Conservation (phyloP, 257 asterid species). For the Solanum etuberosum region DNA sequence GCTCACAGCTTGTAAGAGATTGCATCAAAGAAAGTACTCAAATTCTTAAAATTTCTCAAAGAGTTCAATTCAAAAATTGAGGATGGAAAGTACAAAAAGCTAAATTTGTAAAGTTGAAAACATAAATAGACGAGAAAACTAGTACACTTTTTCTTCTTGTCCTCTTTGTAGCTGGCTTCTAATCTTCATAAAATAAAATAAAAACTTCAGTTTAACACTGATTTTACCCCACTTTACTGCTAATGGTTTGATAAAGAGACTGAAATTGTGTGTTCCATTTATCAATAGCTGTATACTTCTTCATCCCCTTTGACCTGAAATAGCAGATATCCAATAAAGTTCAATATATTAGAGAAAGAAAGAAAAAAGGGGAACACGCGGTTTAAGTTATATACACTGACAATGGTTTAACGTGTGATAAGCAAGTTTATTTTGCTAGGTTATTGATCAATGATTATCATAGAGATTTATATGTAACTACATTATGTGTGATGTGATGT, state of each 20-base stretch:
- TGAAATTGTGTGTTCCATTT: slow-evolving; percentile 92
- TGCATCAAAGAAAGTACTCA: background rate
- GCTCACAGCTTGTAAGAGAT: background rate
- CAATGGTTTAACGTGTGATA: background rate
- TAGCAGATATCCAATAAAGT: background rate
- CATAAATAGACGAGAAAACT: background rate
- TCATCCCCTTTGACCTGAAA: slow-evolving; percentile 84
- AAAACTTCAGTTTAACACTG: background rate
- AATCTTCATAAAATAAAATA: background rate
- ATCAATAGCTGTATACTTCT: slow-evolving; percentile 81
- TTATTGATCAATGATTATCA: background rate
- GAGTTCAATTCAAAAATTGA: background rate
- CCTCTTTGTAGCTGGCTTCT: background rate
- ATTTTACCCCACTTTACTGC: slow-evolving; percentile 60
- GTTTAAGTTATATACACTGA: background rate
- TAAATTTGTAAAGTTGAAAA: background rate
- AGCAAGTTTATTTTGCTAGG: background rate
- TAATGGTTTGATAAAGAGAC: slow-evolving; percentile 65
- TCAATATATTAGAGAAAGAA: background rate
- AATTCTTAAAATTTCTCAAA: background rate
- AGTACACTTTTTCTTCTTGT: background rate
- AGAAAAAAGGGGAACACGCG: background rate
- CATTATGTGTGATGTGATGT: background rate
- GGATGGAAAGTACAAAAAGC: background rate
- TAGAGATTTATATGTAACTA: background rate